phyloP scores from a whole-genome alignment of 768 basidiomycete species.

The Hirschioporus abietinus region DNA sequence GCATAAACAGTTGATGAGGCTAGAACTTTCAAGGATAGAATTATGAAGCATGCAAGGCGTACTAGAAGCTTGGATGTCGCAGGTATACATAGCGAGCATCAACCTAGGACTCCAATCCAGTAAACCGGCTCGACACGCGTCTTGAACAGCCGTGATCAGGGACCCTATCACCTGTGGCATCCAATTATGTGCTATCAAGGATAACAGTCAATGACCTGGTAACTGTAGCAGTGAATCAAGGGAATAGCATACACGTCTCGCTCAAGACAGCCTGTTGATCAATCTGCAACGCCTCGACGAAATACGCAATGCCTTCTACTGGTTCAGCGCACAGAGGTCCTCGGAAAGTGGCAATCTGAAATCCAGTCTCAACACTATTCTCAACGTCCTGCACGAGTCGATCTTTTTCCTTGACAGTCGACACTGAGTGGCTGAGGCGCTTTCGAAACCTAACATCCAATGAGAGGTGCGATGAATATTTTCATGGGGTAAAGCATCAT shows the following conservation, averaged over 20 bases:
- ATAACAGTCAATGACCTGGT: slow-evolving; percentile 14
- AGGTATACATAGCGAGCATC: slow-evolving; percentile 97
- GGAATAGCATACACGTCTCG: slow-evolving; percentile 53
- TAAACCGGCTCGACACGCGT: slow-evolving; percentile 84
- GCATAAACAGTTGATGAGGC: slow-evolving; percentile 10
- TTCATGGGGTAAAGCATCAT: slow-evolving; percentile 8
- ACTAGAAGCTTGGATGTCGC: slow-evolving; percentile 98
- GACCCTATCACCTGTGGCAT: slow-evolving; percentile 87
- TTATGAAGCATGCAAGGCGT: slow-evolving; percentile 26
- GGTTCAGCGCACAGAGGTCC: slow-evolving; percentile 96
- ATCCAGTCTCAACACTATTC: slow-evolving; percentile 83
- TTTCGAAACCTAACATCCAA: slow-evolving; percentile 36
- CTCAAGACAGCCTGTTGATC: slow-evolving; percentile 53
- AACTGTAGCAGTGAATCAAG: slow-evolving; percentile 6
- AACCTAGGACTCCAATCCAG: slow-evolving; percentile 97
- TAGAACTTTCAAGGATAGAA: slow-evolving; percentile 12
- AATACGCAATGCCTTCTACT: slow-evolving; percentile 87
- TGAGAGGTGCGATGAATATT: slow-evolving; percentile 37
- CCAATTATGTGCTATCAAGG: slow-evolving; percentile 60
- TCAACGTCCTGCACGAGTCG: slow-evolving; percentile 55
- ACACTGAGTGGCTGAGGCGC: slow-evolving; percentile 26
- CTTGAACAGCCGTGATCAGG: slow-evolving; percentile 81
- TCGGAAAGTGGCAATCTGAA: slow-evolving; percentile 91
- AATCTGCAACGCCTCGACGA: slow-evolving; percentile 72
- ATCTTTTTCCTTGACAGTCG: slow-evolving; percentile 21